Percentiles rank a stretch among this genome's conserved stretches.
These are phyloP conservation scores for Biancaea sappan DNA, from an alignment of 306 rosid genomes.

Conservation along the genomic window DNA sequence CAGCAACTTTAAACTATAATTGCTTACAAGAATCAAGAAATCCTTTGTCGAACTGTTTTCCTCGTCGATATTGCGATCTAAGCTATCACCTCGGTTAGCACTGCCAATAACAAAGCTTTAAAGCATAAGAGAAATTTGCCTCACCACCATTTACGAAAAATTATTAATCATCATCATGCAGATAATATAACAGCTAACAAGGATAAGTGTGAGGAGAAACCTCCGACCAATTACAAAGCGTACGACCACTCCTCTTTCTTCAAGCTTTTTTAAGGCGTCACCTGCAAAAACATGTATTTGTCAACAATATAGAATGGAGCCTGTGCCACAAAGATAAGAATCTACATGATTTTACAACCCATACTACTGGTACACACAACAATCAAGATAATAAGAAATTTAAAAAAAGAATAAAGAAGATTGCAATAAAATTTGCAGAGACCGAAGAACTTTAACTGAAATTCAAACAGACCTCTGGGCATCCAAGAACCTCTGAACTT, in stretches of 20 bases:
- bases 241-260: conserved; percentile 90
- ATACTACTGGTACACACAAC: conserved; percentile 14
- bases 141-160: neutral
- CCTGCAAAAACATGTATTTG: conserved; percentile 54
- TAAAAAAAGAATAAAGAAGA: neutral
- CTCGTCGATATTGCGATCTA: conserved; percentile 86
- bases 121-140: conserved; percentile 29
- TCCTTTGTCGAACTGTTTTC: conserved; percentile 79
- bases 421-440: neutral
- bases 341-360: conserved; percentile 20
- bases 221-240: conserved; percentile 98
- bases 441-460: conserved; percentile 7
- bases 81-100: conserved; percentile 93
- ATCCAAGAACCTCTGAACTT: conserved; percentile 95
- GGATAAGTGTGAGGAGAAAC: conserved; percentile 63
- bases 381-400: conserved; percentile 9
- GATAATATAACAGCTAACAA: conserved; percentile 15
- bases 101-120: conserved; percentile 54
- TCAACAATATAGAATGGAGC: conserved; percentile 13
- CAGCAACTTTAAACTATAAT: conserved; percentile 24
- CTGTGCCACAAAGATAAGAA: conserved; percentile 19
- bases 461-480: conserved; percentile 80
- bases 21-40: conserved; percentile 91
- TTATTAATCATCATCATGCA: conserved; percentile 20
- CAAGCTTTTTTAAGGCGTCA: conserved; percentile 88